A percentile compares a stretch with the other conserved stretches of the same genome.
Conservation (phyloP, 1,284 basidiomycete genomes). For the Sphaerobolus stellatus region DNA sequence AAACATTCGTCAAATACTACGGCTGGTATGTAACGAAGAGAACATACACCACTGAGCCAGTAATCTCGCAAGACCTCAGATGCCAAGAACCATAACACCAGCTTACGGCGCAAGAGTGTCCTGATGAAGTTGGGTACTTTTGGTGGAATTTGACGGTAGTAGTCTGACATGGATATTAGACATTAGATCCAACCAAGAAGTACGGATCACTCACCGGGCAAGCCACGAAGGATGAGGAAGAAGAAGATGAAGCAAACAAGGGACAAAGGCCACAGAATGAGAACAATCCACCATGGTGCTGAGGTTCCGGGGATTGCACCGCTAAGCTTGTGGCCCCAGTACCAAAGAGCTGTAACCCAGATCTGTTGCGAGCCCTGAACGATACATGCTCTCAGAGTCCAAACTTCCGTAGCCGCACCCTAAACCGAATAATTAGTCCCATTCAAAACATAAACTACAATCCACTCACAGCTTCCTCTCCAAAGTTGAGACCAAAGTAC, state of each 20-base stretch:
- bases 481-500: conserved; percentile 94
- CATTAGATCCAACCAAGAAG: neutral
- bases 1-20: conserved; percentile 17
- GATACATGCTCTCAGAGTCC: conserved; percentile 85
- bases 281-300: conserved; percentile 81
- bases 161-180: conserved; percentile 48
- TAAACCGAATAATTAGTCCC: conserved; percentile 26
- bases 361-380: conserved; percentile 93
- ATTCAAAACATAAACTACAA: conserved; percentile 16
- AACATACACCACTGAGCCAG: conserved; percentile 84
- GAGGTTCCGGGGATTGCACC: conserved; percentile 45
- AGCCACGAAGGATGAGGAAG: conserved; percentile 79
- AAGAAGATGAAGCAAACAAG: conserved; percentile 73
- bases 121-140: conserved; percentile 89
- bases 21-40: neutral
- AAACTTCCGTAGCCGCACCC: conserved; percentile 90
- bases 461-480: conserved; percentile 81
- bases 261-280: conserved; percentile 81
- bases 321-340: conserved; percentile 85
- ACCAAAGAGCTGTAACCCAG: conserved; percentile 93
- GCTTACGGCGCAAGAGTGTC: conserved; percentile 84
- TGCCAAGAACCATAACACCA: conserved; percentile 90
- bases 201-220: conserved; percentile 58
- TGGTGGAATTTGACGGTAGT: conserved; percentile 85
- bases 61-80: conserved; percentile 88